These are phyloP conservation scores for Pythium monospermum DNA, from an alignment of 352 stramenopile genomes.

Conservation along the genomic window DNA sequence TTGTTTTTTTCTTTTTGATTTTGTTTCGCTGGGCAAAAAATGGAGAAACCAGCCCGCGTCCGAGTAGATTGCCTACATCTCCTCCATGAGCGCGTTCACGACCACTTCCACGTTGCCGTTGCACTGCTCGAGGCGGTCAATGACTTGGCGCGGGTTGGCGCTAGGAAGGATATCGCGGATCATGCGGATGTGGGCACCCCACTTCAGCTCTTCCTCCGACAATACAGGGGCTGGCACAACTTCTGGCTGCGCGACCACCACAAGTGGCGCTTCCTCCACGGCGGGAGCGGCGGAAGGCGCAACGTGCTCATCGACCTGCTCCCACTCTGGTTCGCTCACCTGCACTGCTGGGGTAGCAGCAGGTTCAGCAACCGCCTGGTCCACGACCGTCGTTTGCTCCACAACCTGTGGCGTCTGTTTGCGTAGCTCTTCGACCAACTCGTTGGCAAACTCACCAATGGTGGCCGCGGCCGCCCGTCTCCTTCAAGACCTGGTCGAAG, in stretches of 20 bases:
- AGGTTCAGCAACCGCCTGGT: background rate
- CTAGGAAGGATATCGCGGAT: constrained; percentile 73
- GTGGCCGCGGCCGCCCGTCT: constrained; percentile 64
- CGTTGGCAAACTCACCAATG: constrained; percentile 72
- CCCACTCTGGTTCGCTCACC: constrained; percentile 42
- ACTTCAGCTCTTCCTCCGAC: constrained; percentile 76
- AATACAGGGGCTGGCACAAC: constrained; percentile 26
- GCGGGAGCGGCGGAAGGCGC: constrained; percentile 32
- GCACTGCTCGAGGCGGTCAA: constrained; percentile 71
- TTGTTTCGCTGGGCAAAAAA: no score
- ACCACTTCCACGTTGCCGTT: constrained; percentile 82
- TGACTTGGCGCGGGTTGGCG: constrained; percentile 34
- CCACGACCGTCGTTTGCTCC: constrained; percentile 4
- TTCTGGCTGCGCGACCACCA: constrained; percentile 26
- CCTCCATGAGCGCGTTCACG: constrained; percentile 77
- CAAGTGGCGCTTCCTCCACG: constrained; percentile 28
- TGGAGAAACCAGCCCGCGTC: no score
- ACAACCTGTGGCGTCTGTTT: constrained; percentile 24
- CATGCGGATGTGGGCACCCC: constrained; percentile 59
- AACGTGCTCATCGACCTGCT: constrained; percentile 28
- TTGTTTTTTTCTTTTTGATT: no score
- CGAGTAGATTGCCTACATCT: no score
- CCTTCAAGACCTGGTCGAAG: constrained; percentile 81
- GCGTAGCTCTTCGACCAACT: constrained; percentile 63
- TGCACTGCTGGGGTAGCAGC: background rate